Base-by-base conservation (phyloP, 495 filamentous ascomycete genomes). In the Lophiostoma macrostomum region DNA sequence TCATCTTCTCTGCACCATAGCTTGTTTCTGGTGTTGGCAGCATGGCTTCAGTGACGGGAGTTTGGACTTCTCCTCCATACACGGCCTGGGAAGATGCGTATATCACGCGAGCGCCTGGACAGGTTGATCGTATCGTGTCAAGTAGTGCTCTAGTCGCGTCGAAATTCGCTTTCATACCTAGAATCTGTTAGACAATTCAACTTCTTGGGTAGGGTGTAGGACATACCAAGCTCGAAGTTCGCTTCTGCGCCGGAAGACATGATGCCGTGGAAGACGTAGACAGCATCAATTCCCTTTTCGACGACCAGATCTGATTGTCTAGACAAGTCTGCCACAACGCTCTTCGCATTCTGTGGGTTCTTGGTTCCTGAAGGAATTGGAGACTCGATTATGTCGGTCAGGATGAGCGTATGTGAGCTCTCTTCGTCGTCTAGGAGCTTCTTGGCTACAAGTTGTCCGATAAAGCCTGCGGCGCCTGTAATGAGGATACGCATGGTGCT, bases 261-360 rank as follows among this genome's bases (percentile, higher is more conserved):
- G 70, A 94, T 88, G 38, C 88, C 88, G 69, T 94, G 88, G 60
- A 94, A 81, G 46, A 90, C 66, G 72, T 86, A 91, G 60, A 87
- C 74, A 13, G 81, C 83, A 56, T 80, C 73, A 0, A 87, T 70
- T 10, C 58, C 57, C 18, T 58, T 59, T 3, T 25, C 58, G 13
- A 86, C 71, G 14, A 86, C 53, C 5, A 78, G 64, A 52, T 77
- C 79, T 4, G 73, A 50, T 0, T 74, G 60, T 22, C 74, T 75
- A 50, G 78, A 78, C 40, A 90, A 76, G 67, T 90, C 85, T 1
- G 83, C 85, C 16, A 75, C 66, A 13, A 86, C 55, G 46, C 74
- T 68, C n/a, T 59, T 76, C 0, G 76, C 69, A 20, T 82, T 77
- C 27, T 79, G 53, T 13, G 81, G 76, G 59, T 80, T 69, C 53